These are phyloP conservation scores for Periconia sp. DNA, from an alignment of 2,329 filamentous ascomycete species.

Conservation along the genomic window DNA sequence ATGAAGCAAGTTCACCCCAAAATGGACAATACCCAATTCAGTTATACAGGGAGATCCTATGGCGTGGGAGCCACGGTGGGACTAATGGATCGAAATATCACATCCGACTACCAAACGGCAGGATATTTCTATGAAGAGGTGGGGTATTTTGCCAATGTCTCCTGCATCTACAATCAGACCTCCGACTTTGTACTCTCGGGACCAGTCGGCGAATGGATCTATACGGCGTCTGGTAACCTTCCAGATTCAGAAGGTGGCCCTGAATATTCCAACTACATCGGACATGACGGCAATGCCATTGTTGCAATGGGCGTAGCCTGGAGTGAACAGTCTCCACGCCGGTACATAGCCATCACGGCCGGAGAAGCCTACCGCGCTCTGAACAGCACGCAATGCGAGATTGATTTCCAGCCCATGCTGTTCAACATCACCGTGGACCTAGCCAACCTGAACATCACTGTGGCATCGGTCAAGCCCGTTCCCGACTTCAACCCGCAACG, in stretches of 20 bases:
- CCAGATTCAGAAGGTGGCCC: slow-evolving; percentile 24
- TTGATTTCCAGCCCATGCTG: slow-evolving; percentile 28
- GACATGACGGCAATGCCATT: slow-evolving; percentile 27
- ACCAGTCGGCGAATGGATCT: slow-evolving; percentile 27
- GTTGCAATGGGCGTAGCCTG: slow-evolving; percentile 36
- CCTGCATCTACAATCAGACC: slow-evolving; percentile 43
- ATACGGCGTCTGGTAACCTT: slow-evolving; percentile 21
- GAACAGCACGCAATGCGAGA: slow-evolving; percentile 36
- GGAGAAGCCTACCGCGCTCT: slow-evolving; percentile 31
- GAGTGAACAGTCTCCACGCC: slow-evolving; percentile 23
- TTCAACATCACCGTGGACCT: slow-evolving; percentile 35
- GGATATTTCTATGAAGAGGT: slow-evolving; percentile 39
- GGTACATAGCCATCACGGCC: slow-evolving; percentile 34
- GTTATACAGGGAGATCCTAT: slow-evolving; percentile 42
- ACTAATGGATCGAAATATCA: slow-evolving; percentile 20
- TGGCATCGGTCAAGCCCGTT: slow-evolving; percentile 13
- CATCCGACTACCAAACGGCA: slow-evolving; percentile 17
- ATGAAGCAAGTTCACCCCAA: slow-evolving; percentile 23
- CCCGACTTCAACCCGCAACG: slow-evolving; percentile 31
- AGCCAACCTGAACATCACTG: slow-evolving; percentile 29
- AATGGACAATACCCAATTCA: slow-evolving; percentile 30
- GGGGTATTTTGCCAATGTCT: slow-evolving; percentile 35
- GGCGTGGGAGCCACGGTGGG: slow-evolving; percentile 47
- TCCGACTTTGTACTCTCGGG: slow-evolving; percentile 30
- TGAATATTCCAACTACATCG: slow-evolving; percentile 36